Conservation (phyloP, 768 basidiomycete species). For the Podaxis carcinomalis region DNA sequence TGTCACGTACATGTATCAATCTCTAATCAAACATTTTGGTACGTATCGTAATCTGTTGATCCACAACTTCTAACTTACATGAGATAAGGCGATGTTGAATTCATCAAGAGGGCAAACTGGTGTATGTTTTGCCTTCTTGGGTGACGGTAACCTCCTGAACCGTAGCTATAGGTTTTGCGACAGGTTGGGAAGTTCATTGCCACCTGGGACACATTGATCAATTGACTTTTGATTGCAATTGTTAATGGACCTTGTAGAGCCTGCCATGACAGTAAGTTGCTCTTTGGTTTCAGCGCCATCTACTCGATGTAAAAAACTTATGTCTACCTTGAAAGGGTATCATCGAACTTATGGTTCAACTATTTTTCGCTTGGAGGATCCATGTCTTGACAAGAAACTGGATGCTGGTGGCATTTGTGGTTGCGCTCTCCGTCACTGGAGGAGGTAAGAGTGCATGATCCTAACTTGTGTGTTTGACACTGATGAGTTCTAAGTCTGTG, state of each 20-base stretch:
- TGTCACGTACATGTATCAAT: constrained; percentile 39
- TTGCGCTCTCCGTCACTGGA: constrained; percentile 16
- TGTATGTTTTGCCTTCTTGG: background rate
- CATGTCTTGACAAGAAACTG: constrained; percentile 23
- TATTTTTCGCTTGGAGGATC: constrained; percentile 42
- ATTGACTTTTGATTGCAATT: background rate
- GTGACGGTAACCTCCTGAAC: no score
- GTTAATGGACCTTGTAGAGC: constrained; percentile 26
- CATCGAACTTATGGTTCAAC: constrained; percentile 38
- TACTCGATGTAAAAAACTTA: background rate
- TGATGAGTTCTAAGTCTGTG: background rate
- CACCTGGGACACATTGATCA: background rate
- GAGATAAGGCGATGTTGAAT: constrained; percentile 13
- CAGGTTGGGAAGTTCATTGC: constrained; percentile 1
- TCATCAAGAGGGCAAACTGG: constrained; percentile 11
- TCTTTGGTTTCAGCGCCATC: background rate
- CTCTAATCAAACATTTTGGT: constrained; percentile 45
- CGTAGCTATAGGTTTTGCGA: constrained; percentile 8
- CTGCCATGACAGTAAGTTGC: constrained; percentile 35
- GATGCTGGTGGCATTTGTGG: constrained; percentile 14
- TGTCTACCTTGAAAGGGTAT: constrained; percentile 29
- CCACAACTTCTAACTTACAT: background rate
- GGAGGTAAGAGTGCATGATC: constrained; percentile 18
- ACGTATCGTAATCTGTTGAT: constrained; percentile 1
- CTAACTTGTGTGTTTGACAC: background rate